phyloP scores from a whole-genome alignment of 2,329 filamentous ascomycete species.

The Colletotrichum lindemuthianum region DNA sequence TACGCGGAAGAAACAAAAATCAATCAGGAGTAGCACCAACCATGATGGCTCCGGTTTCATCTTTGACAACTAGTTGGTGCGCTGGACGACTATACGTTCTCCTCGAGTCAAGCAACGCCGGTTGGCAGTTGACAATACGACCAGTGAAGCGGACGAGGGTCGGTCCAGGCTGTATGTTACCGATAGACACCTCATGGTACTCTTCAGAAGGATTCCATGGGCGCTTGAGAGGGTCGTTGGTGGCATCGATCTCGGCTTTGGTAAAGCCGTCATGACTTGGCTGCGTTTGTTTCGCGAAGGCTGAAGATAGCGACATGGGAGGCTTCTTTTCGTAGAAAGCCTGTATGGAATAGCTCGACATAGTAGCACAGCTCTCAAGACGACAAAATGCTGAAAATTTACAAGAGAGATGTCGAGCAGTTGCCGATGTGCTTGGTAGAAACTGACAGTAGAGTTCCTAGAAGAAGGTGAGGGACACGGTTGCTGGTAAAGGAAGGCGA shows the following conservation, averaged over 20 bases:
- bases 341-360: slow-evolving; percentile 45
- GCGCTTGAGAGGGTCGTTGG: slow-evolving; percentile 48
- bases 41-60: slow-evolving; percentile 63
- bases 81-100: slow-evolving; percentile 52
- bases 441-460: too few relatives aligned
- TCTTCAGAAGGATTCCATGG: slow-evolving; percentile 53
- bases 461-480: too few relatives aligned
- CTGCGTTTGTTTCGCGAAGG: slow-evolving; percentile 26
- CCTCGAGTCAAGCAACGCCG: slow-evolving; percentile 50
- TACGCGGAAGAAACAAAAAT: not conserved
- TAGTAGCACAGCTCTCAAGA: not conserved
- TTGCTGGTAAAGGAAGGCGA: too few relatives aligned
- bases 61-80: slow-evolving; percentile 64
- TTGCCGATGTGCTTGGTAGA: not conserved
- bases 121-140: slow-evolving; percentile 64
- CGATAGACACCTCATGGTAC: slow-evolving; percentile 60
- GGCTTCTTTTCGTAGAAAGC: slow-evolving; percentile 46
- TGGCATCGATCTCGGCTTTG: slow-evolving; percentile 52
- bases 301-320: slow-evolving; percentile 10
- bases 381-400: not conserved
- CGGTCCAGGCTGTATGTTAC: slow-evolving; percentile 59
- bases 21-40: slow-evolving; percentile 45
- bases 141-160: slow-evolving; percentile 62
- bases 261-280: slow-evolving; percentile 63
- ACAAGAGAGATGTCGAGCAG: too few relatives aligned